Conservation (phyloP, 441 rosid species). For the Theobroma grandiflorum region DNA sequence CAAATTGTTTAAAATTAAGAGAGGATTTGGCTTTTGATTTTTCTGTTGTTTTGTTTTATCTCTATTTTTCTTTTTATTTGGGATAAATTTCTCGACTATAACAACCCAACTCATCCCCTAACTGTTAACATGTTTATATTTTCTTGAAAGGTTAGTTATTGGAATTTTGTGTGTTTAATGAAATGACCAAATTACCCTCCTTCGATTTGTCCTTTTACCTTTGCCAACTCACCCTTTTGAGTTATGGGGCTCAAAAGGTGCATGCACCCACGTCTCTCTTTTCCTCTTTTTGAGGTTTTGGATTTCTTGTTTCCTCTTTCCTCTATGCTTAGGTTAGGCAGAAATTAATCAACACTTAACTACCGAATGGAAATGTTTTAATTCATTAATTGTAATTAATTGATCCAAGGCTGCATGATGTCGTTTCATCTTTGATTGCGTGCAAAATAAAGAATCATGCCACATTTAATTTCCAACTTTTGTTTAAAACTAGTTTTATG, state of each 20-base stretch:
- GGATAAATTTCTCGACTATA: not conserved
- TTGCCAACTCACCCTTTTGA: not conserved
- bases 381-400: not conserved
- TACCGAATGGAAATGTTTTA: not conserved
- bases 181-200: not conserved
- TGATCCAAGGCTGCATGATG: too few species aligned
- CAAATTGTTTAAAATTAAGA: not conserved
- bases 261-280: not conserved
- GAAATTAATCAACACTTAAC: not conserved
- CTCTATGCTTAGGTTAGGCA: not conserved
- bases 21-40: not conserved
- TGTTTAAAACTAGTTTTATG: not conserved
- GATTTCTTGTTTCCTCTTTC: not conserved
- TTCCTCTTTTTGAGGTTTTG: not conserved
- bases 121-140: not conserved
- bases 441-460: too few species aligned
- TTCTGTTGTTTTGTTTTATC: not conserved
- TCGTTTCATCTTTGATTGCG: not conserved
- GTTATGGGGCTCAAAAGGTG: not conserved
- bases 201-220: not conserved
- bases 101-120: not conserved
- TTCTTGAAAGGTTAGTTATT: not conserved
- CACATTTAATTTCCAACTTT: not conserved
- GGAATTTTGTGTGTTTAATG: not conserved
- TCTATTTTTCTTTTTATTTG: not conserved